Base-by-base conservation (phyloP, 1,284 basidiomycete species). In the Dichomitus squalens region DNA sequence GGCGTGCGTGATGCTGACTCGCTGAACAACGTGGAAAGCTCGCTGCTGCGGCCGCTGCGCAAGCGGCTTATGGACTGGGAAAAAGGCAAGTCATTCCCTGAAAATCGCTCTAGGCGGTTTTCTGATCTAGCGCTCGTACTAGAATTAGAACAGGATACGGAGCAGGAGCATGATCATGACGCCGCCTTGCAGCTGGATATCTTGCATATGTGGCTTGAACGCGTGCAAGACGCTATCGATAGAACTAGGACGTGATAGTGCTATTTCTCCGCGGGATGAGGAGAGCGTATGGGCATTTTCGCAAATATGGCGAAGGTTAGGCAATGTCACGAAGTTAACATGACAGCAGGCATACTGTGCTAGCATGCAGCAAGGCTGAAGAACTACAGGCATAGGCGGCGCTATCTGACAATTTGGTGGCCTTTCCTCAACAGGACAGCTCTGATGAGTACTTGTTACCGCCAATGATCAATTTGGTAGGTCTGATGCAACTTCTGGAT, bases 1-100 rank as follows among this genome's bases (percentile, higher is more conserved):
- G 81, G 82, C 0, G 74, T 86, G 31, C 74, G 79, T 11, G 78
- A 83, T 59, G 55, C 57, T 23, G 76, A 78, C 60, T 64, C 66
- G 18, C 49, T 75, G 5, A 56, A 49, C 27, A 68, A 64, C 23
- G 59, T 75, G n/a, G 64, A 72, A 25, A 60, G 51, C 6, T 62
- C 67, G 1, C 56, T 78, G 18, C 53, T 78, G 21, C 25, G 31
- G 0, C 75, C 75, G 2, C 56, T 79, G 43, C 63, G 69, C 20
- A 31, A 52, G 7, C 57, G 63, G 6, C 34, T 78, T 25, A 29
- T 47, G 14, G 50, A 39, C 38, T 76, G 72, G 74, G 57, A 62
- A n/a, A 16, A 44, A 54, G 64, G 70, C 65, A 52, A 47, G 64
- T n/a, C 34, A 34, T 8, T 38, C 8, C 21, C 23, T 21, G 16